Base-by-base conservation (phyloP, 148 eudicot species). In the Rheum nobile region DNA sequence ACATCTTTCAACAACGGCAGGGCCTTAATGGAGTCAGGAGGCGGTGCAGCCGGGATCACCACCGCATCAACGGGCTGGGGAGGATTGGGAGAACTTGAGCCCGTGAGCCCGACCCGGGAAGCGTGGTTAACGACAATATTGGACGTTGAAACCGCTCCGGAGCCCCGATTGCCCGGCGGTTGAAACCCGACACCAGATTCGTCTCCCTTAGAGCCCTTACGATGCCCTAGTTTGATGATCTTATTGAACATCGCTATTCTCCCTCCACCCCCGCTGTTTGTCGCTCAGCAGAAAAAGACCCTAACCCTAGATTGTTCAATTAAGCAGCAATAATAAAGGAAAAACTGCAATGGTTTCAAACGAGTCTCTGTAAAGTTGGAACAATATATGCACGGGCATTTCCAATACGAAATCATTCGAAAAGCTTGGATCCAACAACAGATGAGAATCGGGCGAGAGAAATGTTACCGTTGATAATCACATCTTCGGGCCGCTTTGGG, bases 111-210 rank as follows among this genome's bases (percentile, higher is more conserved):
- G 37, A 31, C 21, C 39, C 75, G 75, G 0, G 75, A 72, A 17
- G 75, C 75, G 21, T 72, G 75, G 19, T 72, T 72, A 72, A 72
- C 75, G 37, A 72, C 75, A 0, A 72, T 31, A 47, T 72, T 72
- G 10, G 75, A 72, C 14, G 75, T 72, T 14, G 75, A 72, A 28
- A 72, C 75, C 1, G 5, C 57, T 14, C 75, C 54, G 39, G 75
- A 47, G 19, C 75, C 57, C 13, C 75, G 75, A 72, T 46, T 46
- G 4, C 59, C 59, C 19, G 59, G 21, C 14, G 54, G 59, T 6
- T 39, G 73, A 71, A 12, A 4, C 50, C 47, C 73, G 8, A 46
- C 11, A 17, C 35, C 59, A 5, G 48, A 44, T 47, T 72, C 75
- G 28, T 31, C 75, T 14, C 12, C 59, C 28, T 72, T 72, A 8